Base-by-base conservation (phyloP, 2,329 filamentous ascomycete species). In the Botryotinia globosa region DNA sequence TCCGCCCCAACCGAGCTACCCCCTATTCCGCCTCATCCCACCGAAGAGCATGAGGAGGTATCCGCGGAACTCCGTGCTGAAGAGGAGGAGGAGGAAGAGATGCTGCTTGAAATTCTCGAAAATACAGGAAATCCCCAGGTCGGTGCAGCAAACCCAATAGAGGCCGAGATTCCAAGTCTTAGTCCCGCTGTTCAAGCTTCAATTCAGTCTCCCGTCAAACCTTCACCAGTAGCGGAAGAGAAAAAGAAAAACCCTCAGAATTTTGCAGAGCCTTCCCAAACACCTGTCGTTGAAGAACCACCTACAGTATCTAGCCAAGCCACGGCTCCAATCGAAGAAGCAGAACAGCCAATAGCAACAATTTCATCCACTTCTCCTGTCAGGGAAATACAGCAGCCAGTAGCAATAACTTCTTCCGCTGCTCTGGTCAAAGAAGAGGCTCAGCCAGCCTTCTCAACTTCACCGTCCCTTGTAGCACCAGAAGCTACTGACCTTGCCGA, bases 11-110 rank as follows among this genome's bases (percentile, higher is more conserved):
- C 72, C 16, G 62, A 48, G 4, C 69, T 77, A 20, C 75, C 77
- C 45, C 66, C 71, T 4, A 73, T 75, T 56, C 77, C 77, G 34
- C 75, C 77, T 12, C 67, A 75, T 7, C 76, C 75, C 29, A 75
- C 75, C 3, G n/a, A 64, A 16, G 65, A 54, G 12, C 75, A 77
- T 37, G 70, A 70, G 5, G 34, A 69, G 25, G 72, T 65, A 29
- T 67, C 73, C 16, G 67, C 63, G 32, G 75, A 76, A 61, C 61
- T 72, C 18, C 70, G 68, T 20, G 45, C 75, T 22, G 77, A 76
- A 64, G 77, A 79, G 42, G 76, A 77, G 70, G 74, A 75, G 56
- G 77, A 77, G 54, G 77, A 79, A 54, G 74, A 77, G 69, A 79
- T 78, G 77, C 48, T 79, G 20, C 72, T 79, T 37, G 78, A 79